phyloP scores from a whole-genome alignment of 345 rosid species.

The Sonneratia alba region DNA sequence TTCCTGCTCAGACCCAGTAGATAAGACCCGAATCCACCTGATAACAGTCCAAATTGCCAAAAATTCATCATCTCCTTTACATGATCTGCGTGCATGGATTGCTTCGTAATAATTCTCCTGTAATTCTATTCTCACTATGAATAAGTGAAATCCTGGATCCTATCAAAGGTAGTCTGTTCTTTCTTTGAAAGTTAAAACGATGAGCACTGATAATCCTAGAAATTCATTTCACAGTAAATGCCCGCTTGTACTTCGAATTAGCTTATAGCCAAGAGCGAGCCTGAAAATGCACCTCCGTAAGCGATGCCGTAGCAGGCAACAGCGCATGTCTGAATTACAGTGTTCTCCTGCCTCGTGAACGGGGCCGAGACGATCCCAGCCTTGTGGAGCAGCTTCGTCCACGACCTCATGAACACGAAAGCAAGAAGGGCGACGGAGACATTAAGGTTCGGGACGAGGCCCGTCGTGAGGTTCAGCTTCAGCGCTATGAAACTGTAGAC shows the following conservation, averaged over 20 bases:
- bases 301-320: conserved; percentile 92
- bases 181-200: not conserved
- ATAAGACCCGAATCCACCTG: not conserved
- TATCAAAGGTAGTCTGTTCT: not conserved
- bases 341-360: conserved; percentile 87
- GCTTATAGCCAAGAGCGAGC: not conserved
- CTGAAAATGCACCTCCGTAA: conserved; percentile 47
- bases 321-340: conserved; percentile 91
- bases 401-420: conserved; percentile 55
- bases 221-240: too few relatives aligned
- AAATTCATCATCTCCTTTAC: too few relatives aligned
- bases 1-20: conserved; percentile 41
- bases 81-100: too few relatives aligned
- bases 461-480: conserved; percentile 89
- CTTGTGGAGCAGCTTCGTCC: conserved; percentile 72
- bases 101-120: too few relatives aligned
- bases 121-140: too few relatives aligned
- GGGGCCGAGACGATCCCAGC: conserved; percentile 65
- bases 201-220: too few relatives aligned
- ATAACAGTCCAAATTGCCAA: too few relatives aligned
- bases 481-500: conserved; percentile 78
- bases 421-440: conserved; percentile 91
- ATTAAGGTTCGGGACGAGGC: conserved; percentile 87
- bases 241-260: too few relatives aligned
- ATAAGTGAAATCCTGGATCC: too few relatives aligned